Conservation (phyloP, 768 basidiomycete genomes). For the Amanita exitialis region DNA sequence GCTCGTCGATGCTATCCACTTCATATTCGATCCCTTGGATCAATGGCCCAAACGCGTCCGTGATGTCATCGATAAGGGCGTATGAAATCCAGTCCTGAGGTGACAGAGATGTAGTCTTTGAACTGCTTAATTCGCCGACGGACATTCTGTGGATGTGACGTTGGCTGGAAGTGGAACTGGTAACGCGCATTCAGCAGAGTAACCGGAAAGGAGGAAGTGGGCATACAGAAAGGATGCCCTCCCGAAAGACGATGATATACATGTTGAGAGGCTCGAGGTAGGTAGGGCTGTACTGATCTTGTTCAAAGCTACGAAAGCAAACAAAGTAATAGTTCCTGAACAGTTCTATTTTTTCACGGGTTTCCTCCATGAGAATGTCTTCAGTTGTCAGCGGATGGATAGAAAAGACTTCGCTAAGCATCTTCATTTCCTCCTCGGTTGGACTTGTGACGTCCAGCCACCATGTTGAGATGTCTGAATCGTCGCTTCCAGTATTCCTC, state of each 20-base stretch:
- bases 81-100: slow-evolving; percentile 99
- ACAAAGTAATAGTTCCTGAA: slow-evolving; percentile 99
- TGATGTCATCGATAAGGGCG: slow-evolving; percentile 98
- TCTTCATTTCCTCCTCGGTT: slow-evolving; percentile 97
- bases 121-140: slow-evolving; percentile 97
- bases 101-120: slow-evolving; percentile 97
- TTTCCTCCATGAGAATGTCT: slow-evolving; percentile 99
- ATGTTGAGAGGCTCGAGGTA: slow-evolving; percentile 98
- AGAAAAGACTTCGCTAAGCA: slow-evolving; percentile 92
- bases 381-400: slow-evolving; percentile 98
- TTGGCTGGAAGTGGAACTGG: slow-evolving; percentile 95
- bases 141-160: slow-evolving; percentile 96
- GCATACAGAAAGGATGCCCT: slow-evolving; percentile 86
- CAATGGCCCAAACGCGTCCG: slow-evolving; percentile 96
- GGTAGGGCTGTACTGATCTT: slow-evolving; percentile 95
- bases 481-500: slow-evolving; percentile 9
- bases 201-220: neutral
- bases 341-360: slow-evolving; percentile 98
- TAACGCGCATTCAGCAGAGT: neutral
- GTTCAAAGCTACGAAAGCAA: slow-evolving; percentile 98
- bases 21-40: slow-evolving; percentile 99
- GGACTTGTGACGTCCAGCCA: slow-evolving; percentile 93
- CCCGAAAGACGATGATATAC: slow-evolving; percentile 99
- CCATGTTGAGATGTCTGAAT: slow-evolving; percentile 80
- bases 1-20: slow-evolving; percentile 97